These are phyloP conservation scores for Bryoerythrophyllum caledonicum DNA, from an alignment of 225 moss, liverwort and hornwort genomes.

Conservation along the genomic window DNA sequence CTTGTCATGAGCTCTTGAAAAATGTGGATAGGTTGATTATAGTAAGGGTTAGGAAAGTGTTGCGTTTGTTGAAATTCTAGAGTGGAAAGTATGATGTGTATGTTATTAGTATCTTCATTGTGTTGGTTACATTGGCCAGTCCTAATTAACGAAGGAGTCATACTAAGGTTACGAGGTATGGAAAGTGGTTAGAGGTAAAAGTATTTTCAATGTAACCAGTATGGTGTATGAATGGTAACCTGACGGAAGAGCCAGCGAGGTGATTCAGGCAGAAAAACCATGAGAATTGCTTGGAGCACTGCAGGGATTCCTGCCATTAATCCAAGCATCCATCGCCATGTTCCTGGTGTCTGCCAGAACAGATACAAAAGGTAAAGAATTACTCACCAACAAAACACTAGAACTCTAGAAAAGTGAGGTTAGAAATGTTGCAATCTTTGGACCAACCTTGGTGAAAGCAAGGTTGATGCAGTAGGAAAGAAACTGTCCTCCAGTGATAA, in stretches of 20 bases:
- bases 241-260: slow-evolving; percentile 85
- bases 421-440: no score
- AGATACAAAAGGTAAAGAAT: no score
- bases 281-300: slow-evolving; percentile 57
- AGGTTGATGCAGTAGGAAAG: slow-evolving; percentile 75
- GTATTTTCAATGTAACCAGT: no score
- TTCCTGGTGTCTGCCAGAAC: slow-evolving; percentile 70
- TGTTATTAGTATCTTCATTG: neutral
- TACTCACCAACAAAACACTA: neutral
- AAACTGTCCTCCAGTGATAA: slow-evolving; percentile 95
- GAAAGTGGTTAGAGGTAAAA: no score
- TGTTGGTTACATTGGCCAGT: no score
- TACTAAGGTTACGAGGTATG: no score
- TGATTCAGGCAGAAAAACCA: slow-evolving; percentile 85
- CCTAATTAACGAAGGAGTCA: no score
- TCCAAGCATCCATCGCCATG: slow-evolving; percentile 99
- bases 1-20: neutral
- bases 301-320: slow-evolving; percentile 81
- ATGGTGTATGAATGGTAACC: slow-evolving; percentile 18
- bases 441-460: slow-evolving; percentile 67
- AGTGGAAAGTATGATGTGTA: neutral
- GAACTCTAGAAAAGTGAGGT: no score
- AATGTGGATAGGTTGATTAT: no score
- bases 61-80: no score
- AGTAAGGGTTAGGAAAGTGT: no score